Base-by-base conservation (phyloP, 371 early-diverging fungal genomes). In the Syncephalastrum contaminatum region DNA sequence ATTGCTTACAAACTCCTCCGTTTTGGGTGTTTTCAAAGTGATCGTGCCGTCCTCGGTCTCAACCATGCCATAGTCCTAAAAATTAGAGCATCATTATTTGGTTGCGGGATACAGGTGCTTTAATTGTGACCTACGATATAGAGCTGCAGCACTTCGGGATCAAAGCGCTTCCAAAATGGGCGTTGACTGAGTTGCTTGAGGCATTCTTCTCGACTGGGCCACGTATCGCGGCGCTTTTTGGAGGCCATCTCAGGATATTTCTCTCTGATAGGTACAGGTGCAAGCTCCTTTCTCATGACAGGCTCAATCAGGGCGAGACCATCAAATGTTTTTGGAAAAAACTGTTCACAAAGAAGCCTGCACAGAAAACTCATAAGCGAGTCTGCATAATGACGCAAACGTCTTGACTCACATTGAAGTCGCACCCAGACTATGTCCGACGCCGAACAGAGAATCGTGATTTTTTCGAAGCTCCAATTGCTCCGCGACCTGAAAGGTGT, bases 21-120 rank as follows among this genome's bases (percentile, higher is more conserved):
- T 67, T 49, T 50, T 67, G 1, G 66, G 66, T 22, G 70, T 70
- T 45, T 77, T 77, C 10, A 77, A 45, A 15, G 60, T 72, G 1
- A 74, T 53, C 3, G 63, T 72, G 1, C 77, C 77, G 7, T 73
- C 56, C 15, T 69, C 62, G 2, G 70, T 66, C 6, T 77, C 63
- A 43, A 74, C 73, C 58, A 72, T 53, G 2, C 74, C 77, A 51
- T 73, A 71, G 18, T 65, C 45, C 73, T 75, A n/a, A n/a, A n/a
- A n/a, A n/a, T n/a, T n/a, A 30, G 2, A 30, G 36, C 10, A 30
- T 30, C 25, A n/a, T n/a, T n/a, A n/a, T n/a, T n/a, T n/a, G n/a
- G n/a, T n/a, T n/a, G n/a, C n/a, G n/a, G n/a, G n/a, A n/a, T n/a
- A n/a, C n/a, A n/a, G 10, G 12, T 8, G 0, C 36, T 30, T 30